Base-by-base conservation (phyloP, 768 basidiomycete species). In the Lactarius akahatsu region DNA sequence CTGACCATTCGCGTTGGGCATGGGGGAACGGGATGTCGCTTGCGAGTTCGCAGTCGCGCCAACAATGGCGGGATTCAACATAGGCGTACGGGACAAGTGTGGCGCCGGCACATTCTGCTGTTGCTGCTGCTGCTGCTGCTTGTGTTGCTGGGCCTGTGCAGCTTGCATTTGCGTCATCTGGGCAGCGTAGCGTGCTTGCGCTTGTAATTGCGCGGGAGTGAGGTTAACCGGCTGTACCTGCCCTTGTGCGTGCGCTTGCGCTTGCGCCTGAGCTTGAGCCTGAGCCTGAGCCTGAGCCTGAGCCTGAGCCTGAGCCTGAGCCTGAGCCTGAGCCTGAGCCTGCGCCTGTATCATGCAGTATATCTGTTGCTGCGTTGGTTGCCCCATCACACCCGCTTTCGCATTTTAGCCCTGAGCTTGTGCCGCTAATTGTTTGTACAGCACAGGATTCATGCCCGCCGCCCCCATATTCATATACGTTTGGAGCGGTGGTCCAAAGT, bases 101-200 rank as follows among this genome's bases (percentile, higher is more conserved):
- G 69, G 59, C 3, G 67, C 54, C 52, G 57, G 72, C 26, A 54
- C 73, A 73, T 32, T 70, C 64, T 47, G 75, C 70, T 34, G 63
- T n/a, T 74, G 78, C 47, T 70, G 69, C 30, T 70, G 74, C 60
- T 72, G 65, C 70, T 34, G 63, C 23, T 74, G 78, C 47, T 70
- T 68, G 26, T 34, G 63, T n/a, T 74, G 65, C n/a, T 71, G 65
- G 11, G 64, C 71, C 38, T 70, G 72, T 55, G 73, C 57, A 4
- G 50, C 50, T 47, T 67, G 66, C 11, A 47, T 13, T 16, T 63
- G 62, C 59, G 52, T 20, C 18, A 45, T 3, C 41, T 65, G 64
- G 20, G 65, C 6, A 38, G 67, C 4, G 72, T 71, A 62, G 30
- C 59, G 64, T 10, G 41, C 41, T 30, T 30, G 30, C 3, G 30